Evolutionary conservation across 1,284 basidiomycete genomes (phyloP), one percentile per base, ranked within the genome.

Genomic region (Athelia psychrophila): DNA sequence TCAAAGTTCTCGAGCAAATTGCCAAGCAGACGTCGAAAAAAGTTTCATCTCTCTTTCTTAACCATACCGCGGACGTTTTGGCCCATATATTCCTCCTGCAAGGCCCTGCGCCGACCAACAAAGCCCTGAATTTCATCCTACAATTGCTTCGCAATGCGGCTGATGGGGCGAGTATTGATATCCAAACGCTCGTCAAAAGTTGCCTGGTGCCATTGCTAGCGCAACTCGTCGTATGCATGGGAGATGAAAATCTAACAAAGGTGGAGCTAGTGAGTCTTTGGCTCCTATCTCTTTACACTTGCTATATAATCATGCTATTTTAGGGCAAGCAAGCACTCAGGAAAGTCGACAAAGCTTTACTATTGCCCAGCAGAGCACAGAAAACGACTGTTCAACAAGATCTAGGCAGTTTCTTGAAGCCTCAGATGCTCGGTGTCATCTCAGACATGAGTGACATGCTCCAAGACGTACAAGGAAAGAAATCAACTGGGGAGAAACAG

Each of bases 381-480:
- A 59, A 63, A 60, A 60, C 52, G 56, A 52, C 46, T 51, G 57
- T 38, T 55, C 58, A 51, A 36, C 65, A 62, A 53, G 74, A 81
- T 54, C 67, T 90, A 33, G 75, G 78, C 15, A 64, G 66, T 0
- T 86, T 93, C 56, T 74, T 95, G 51, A 85, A 86, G 65, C 73
- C 72, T 9, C 79, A 92, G 59, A 86, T 95, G 73, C 78, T 95
- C 8, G 93, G 91, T 4, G 77, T 95, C 50, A 85, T 96, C 19
- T 84, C 89, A 0, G 76, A 85, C 53, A 77, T 95, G 60, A 94
- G 88, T 55, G 91, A 94, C 36, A 83, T 87, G 68, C 69, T 97
- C 44, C 91, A 93, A 62, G 92, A 93, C 56, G 75, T 88, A 2
- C 80, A 84, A 13, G 88, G 88, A 1, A 92, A 88, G 64, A 86